Evolutionary conservation across 2,329 filamentous ascomycete species (phyloP).

Genomic region (Neospermospora avenae): DNA sequence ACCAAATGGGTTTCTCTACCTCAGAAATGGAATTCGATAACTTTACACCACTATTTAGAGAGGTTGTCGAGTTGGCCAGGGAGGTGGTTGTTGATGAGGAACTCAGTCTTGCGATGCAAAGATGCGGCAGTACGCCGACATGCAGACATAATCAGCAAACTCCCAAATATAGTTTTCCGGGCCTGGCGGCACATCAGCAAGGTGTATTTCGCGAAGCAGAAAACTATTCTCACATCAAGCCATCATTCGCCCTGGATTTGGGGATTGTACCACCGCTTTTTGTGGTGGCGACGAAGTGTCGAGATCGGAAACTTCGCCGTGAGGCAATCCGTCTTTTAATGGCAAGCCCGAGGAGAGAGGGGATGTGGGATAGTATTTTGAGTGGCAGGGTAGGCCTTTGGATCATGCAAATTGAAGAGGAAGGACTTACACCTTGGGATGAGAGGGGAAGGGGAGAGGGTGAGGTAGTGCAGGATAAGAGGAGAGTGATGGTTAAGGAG

Average conservation of each 20-base stretch:
- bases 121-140: slow-evolving; percentile 14
- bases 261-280: slow-evolving; percentile 34
- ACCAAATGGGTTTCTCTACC: slow-evolving; percentile 58
- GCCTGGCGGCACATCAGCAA: slow-evolving; percentile 14
- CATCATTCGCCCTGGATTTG: slow-evolving; percentile 38
- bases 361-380: slow-evolving; percentile 34
- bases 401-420: slow-evolving; percentile 39
- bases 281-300: slow-evolving; percentile 32
- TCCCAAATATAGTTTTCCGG: slow-evolving; percentile 15
- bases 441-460: slow-evolving; percentile 56
- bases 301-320: slow-evolving; percentile 26
- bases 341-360: slow-evolving; percentile 29
- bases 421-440: slow-evolving; percentile 26
- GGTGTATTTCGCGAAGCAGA: slow-evolving; percentile 15
- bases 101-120: slow-evolving; percentile 22
- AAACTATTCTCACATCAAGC: slow-evolving; percentile 35
- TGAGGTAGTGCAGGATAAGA: slow-evolving; percentile 23
- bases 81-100: slow-evolving; percentile 49
- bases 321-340: slow-evolving; percentile 30
- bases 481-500: slow-evolving; percentile 34
- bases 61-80: slow-evolving; percentile 54
- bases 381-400: slow-evolving; percentile 24
- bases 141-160: slow-evolving; percentile 4
- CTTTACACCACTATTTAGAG: slow-evolving; percentile 49
- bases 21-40: slow-evolving; percentile 57